Percentiles rank a stretch among this genome's conserved stretches.
These are phyloP conservation scores for Beauveria pseudobassiana DNA, from an alignment of 2,329 filamentous ascomycete genomes.

Conservation along the genomic window DNA sequence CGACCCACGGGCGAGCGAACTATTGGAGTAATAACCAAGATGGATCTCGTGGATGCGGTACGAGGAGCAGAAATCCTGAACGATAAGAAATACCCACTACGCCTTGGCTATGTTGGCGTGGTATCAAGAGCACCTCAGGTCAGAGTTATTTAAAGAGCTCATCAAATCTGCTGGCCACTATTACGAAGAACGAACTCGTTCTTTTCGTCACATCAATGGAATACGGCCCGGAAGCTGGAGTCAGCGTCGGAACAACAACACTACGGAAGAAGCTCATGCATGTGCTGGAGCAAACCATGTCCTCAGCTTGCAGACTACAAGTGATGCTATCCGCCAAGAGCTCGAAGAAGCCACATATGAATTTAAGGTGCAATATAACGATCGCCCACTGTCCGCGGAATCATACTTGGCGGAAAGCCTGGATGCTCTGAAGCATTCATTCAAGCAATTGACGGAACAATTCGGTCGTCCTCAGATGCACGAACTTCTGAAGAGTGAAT, in stretches of 20 bases:
- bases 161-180: slow-evolving; percentile 70
- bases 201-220: slow-evolving; percentile 75
- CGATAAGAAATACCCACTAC: slow-evolving; percentile 87
- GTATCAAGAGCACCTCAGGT: slow-evolving; percentile 71
- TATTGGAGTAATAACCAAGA: slow-evolving; percentile 98
- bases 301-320: slow-evolving; percentile 78
- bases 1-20: slow-evolving; percentile 92
- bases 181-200: slow-evolving; percentile 80
- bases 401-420: slow-evolving; percentile 93
- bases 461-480: slow-evolving; percentile 89
- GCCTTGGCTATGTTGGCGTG: slow-evolving; percentile 94
- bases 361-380: slow-evolving; percentile 99
- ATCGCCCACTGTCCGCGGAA: slow-evolving; percentile 87
- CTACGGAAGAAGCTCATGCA: slow-evolving; percentile 95
- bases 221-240: slow-evolving; percentile 65
- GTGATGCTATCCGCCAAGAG: slow-evolving; percentile 88
- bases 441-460: slow-evolving; percentile 83
- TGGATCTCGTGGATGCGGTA: slow-evolving; percentile 86
- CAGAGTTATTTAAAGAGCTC: slow-evolving; percentile 75
- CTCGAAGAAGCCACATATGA: slow-evolving; percentile 96
- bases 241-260: slow-evolving; percentile 76
- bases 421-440: slow-evolving; percentile 95
- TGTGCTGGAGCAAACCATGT: slow-evolving; percentile 95
- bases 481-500: slow-evolving; percentile 79
- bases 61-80: slow-evolving; percentile 72